A percentile compares a stretch with the other conserved stretches of the same genome.
phyloP scores from a whole-genome alignment of 2,329 filamentous ascomycete species.

The Claviceps pazoutovae region DNA sequence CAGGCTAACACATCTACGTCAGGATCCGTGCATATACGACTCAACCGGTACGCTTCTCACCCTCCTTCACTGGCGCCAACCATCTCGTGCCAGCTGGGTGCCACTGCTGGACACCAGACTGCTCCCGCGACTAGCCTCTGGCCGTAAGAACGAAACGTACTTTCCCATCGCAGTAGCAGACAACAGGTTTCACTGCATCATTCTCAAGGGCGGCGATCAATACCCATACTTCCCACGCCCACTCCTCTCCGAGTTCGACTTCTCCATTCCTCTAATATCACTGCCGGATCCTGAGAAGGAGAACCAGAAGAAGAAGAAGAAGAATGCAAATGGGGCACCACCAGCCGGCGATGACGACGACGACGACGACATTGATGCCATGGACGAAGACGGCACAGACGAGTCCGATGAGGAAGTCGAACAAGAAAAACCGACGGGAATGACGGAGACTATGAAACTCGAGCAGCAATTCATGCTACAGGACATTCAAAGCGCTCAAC shows the following conservation, averaged over 20 bases:
- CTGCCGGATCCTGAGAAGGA: slow-evolving; percentile 25
- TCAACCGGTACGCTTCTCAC: slow-evolving; percentile 78
- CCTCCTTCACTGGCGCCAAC: slow-evolving; percentile 78
- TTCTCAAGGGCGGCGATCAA: slow-evolving; percentile 86
- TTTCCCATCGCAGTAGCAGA: slow-evolving; percentile 91
- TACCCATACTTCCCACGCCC: slow-evolving; percentile 89
- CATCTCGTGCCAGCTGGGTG: slow-evolving; percentile 78
- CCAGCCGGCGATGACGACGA: slow-evolving; percentile 8
- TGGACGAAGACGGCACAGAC: slow-evolving; percentile 20
- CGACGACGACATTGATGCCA: slow-evolving; percentile 21
- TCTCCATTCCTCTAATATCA: slow-evolving; percentile 65
- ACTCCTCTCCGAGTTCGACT: slow-evolving; percentile 84
- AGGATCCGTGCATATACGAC: slow-evolving; percentile 95
- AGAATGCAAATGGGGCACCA: slow-evolving; percentile 14
- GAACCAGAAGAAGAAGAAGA: slow-evolving; percentile 17
- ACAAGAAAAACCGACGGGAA: too few relatives aligned
- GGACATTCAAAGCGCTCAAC: slow-evolving; percentile 56
- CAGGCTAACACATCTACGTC: not conserved
- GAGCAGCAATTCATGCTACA: slow-evolving; percentile 74
- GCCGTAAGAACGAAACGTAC: slow-evolving; percentile 79
- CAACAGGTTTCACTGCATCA: slow-evolving; percentile 94
- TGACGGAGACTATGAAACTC: slow-evolving; percentile 43
- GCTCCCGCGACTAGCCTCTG: slow-evolving; percentile 66
- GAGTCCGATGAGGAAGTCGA: slow-evolving; percentile 13
- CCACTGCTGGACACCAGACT: slow-evolving; percentile 82